These are phyloP conservation scores for Boletus vermiculosoides DNA, from an alignment of 768 basidiomycete species.

Conservation along the genomic window DNA sequence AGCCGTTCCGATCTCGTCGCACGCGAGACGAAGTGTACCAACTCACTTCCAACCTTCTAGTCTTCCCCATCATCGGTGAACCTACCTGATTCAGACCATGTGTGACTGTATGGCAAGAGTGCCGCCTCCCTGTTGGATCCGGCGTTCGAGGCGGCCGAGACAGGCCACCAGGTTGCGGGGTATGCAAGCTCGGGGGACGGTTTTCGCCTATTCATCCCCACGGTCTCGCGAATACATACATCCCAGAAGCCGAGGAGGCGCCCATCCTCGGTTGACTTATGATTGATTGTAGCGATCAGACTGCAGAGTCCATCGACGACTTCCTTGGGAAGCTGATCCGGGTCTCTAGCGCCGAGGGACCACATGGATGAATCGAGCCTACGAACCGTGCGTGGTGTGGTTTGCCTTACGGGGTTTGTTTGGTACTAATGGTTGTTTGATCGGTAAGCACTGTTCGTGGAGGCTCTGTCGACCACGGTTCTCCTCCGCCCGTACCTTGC, in stretches of 20 bases:
- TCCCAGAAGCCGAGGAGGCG: conserved; percentile 34
- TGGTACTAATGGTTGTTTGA: not conserved
- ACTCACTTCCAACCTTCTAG: no score
- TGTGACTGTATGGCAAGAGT: conserved; percentile 31
- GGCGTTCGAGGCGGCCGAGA: conserved; percentile 26
- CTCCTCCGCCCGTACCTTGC: conserved; percentile 27
- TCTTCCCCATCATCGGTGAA: no score
- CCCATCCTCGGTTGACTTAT: conserved; percentile 29
- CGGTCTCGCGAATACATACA: conserved; percentile 36
- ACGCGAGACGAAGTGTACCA: no score
- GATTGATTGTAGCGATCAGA: conserved; percentile 26
- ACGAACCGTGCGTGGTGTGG: conserved; percentile 20
- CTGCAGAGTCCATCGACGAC: conserved; percentile 30
- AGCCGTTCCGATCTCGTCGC: no score
- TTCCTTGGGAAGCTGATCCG: conserved; percentile 26
- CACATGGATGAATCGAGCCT: conserved; percentile 21
- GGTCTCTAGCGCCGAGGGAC: conserved; percentile 29
- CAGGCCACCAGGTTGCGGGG: conserved; percentile 20
- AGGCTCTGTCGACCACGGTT: conserved; percentile 22
- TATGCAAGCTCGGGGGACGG: conserved; percentile 28
- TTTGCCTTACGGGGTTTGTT: not conserved
- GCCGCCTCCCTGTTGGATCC: conserved; percentile 22
- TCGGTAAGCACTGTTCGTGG: conserved; percentile 21
- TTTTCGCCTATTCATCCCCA: conserved; percentile 32
- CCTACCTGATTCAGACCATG: conserved; percentile 21